Evolutionary conservation across 176 grass and related monocot genomes (phyloP), one percentile per base, ranked within the genome.

Genomic region (Cenchrus fungigraminus): DNA sequence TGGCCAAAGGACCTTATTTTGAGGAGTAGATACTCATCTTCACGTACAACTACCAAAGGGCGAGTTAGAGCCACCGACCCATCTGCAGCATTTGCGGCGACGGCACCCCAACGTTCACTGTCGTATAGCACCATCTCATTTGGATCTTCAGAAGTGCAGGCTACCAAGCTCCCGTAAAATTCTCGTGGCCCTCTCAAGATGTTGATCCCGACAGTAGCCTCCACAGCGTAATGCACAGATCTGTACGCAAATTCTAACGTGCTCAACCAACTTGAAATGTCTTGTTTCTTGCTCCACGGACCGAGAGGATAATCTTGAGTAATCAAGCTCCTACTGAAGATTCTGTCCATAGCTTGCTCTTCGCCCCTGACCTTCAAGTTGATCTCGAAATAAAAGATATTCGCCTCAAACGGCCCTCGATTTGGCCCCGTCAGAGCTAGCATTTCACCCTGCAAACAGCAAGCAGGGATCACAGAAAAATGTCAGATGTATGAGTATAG

Each of bases 211-310:
- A 81, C 8, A 1, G 50, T 54, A 4, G 32, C 64, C 68, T 81
- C 49, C 31, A 81, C 79, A 0, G 79, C 79, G 37, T 42, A 81
- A 8, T 69, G 79, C 47, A 81, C 31, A 6, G 64, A 68, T 9
- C 49, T 68, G 6, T 68, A 81, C 6, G 50, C 11, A 6, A 68
- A 55, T 32, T 81, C 79, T 68, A 81, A 12, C 12, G 64, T 68
- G 25, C 79, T 81, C 12, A 81, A 1, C 79, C 79, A 81, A 12
- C 79, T 81, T 53, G 65, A 81, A 81, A 81, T 4, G 14, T 32
- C 8, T 55, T 37, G 0, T 43, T 80, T 55, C 15, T n/a, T 68
- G 6, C 9, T 68, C 63, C 63, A 53, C 8, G 17, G 5, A 68
- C 9, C 29, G 52, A 67, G 70, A 29, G 70, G 70, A 51, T 29